A percentile compares a stretch with the other conserved stretches of the same genome.
These are phyloP conservation scores for Chaetomium fimeti DNA, from an alignment of 495 filamentous ascomycete species.

Conservation along the genomic window DNA sequence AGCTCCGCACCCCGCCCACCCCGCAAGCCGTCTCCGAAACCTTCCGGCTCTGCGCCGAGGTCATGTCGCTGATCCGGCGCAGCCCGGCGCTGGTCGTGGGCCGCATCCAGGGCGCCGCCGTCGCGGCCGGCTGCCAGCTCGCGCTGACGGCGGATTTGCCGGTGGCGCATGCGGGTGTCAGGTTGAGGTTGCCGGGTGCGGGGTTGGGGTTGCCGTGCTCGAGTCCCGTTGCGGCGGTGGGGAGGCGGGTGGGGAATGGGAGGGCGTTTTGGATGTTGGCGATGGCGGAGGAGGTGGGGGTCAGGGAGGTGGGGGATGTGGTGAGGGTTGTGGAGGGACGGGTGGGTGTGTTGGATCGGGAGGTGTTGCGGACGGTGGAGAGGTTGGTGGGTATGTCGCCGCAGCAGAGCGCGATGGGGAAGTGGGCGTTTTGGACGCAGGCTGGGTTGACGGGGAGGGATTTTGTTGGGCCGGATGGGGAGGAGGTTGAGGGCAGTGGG, in stretches of 20 bases:
- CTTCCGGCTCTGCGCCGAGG: constrained; percentile 29
- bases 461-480: constrained; percentile 8
- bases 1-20: constrained; percentile 12
- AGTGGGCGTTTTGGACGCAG: constrained; percentile 38
- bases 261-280: constrained; percentile 28
- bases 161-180: constrained; percentile 18
- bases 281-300: constrained; percentile 25
- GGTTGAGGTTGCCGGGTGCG: constrained; percentile 28
- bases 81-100: constrained; percentile 29
- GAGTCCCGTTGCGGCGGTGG: constrained; percentile 26
- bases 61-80: constrained; percentile 32
- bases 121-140: constrained; percentile 34
- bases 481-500: constrained; percentile 12
- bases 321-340: constrained; percentile 19
- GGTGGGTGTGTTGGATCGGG: constrained; percentile 17
- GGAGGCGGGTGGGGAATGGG: constrained; percentile 20
- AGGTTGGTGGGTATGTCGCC: constrained; percentile 25
- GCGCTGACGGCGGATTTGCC: constrained; percentile 31
- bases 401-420: constrained; percentile 33
- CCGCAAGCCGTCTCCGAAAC: constrained; percentile 19
- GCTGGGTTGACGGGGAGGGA: constrained; percentile 10
- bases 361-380: constrained; percentile 20
- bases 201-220: constrained; percentile 34
- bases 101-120: constrained; percentile 27
- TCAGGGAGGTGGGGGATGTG: constrained; percentile 20